phyloP scores from a whole-genome alignment of 164 flowering plant species.

The Pachysandra terminalis region DNA sequence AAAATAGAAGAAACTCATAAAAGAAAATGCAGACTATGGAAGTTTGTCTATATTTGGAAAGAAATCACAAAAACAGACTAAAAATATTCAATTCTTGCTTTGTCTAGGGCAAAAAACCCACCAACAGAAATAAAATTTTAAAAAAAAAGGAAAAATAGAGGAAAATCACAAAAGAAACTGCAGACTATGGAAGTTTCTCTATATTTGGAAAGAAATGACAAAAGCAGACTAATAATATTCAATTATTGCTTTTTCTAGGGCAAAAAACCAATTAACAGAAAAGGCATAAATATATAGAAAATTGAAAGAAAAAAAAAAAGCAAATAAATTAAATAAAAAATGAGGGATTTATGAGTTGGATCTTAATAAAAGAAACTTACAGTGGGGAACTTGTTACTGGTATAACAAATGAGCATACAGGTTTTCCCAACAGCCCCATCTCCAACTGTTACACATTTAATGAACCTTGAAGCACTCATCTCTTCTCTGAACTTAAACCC shows the following conservation, averaged over 20 bases:
- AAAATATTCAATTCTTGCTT: not conserved
- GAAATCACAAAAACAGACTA: not conserved
- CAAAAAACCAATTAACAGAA: conserved; percentile 9
- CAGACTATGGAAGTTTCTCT: not conserved
- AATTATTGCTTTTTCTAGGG: not conserved
- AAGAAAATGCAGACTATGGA: not conserved
- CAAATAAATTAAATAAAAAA: not conserved
- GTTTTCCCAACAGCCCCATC: conserved; percentile 99
- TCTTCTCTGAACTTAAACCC: conserved; percentile 20
- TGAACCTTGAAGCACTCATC: conserved; percentile 96
- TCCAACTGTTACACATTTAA: conserved; percentile 97
- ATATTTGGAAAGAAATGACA: not conserved
- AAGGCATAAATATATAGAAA: not conserved
- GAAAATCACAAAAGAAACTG: not conserved
- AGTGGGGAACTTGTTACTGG: conserved; percentile 96
- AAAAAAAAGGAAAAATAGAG: too few relatives aligned
- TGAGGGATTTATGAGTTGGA: not conserved
- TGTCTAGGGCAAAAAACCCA: conserved; percentile 6
- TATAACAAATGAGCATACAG: conserved; percentile 96
- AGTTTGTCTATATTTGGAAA: not conserved
- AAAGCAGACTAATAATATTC: not conserved
- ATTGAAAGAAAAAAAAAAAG: conserved; percentile 5
- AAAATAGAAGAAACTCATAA: not conserved
- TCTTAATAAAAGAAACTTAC: conserved; percentile 35
- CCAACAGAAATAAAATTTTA: too few relatives aligned